Base-by-base conservation (phyloP, 371 early-diverging fungal genomes). In the Dichotomocladium elegans region DNA sequence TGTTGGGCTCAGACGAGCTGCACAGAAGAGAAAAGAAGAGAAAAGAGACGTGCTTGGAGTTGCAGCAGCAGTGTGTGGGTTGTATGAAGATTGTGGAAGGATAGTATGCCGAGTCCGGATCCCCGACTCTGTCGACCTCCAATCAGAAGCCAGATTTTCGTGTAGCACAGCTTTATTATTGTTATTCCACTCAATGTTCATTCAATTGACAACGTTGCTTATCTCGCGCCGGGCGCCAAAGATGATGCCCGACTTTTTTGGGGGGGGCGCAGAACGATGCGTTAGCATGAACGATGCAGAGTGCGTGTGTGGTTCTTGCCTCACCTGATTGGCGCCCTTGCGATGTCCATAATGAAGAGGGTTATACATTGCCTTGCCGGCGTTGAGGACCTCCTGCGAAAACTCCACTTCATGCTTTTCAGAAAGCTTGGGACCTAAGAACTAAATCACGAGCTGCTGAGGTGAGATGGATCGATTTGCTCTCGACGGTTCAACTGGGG, bases 401-500 rank as follows among this genome's bases (percentile, higher is more conserved):
- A 87, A 90, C 10, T 63, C 55, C 2, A 85, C 72, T 51, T 82
- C 80, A 51, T 72, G 84, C 61, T 82, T 85, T 33, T 89, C 88
- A 9, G 89, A 79, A 47, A 92, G 69, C 60, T 87, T 87, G 10
- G 91, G 91, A 0, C 92, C 92, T 40, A 91, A 59, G 51, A 73
- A 72, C 78, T 80, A 64, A 41, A 12, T 2, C 29, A 21, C 15
- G 2, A n/a, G n/a, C n/a, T n/a, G n/a, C n/a, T n/a, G n/a, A n/a
- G n/a, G n/a, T n/a, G n/a, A n/a, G n/a, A 28, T 12, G n/a, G 12
- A 24, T 37, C 22, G 15, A 2, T 42, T 14, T 15, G 21, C 11
- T 24, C 30, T 29, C 14, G 47, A 1, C 25, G 1, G 15, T 21
- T 5, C 33, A 26, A 17, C 12, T 5, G 2, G 0, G 43, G 11